Evolutionary conservation across 2,329 filamentous ascomycete genomes (phyloP).

Genomic region (Rasamsonia emersonii): DNA sequence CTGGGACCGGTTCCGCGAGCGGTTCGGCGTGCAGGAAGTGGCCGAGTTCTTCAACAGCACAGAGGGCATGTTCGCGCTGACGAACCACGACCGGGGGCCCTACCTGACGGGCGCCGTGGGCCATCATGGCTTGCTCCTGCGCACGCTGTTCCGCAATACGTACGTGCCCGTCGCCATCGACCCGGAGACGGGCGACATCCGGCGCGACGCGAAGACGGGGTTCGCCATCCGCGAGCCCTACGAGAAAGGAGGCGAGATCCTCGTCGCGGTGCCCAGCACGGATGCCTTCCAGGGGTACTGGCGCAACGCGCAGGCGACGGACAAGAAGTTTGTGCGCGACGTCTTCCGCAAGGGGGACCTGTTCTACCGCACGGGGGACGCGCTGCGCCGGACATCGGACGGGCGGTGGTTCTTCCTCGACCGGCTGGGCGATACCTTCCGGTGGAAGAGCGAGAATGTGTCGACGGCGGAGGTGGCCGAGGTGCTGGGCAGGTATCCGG

Average conservation of each 20-base stretch:
- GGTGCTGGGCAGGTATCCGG: constrained; percentile 50
- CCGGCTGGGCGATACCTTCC: constrained; percentile 50
- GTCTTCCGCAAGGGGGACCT: constrained; percentile 60
- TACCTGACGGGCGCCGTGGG: constrained; percentile 59
- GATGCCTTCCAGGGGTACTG: constrained; percentile 61
- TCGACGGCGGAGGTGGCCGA: constrained; percentile 60
- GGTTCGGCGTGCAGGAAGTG: constrained; percentile 42
- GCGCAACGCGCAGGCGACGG: constrained; percentile 57
- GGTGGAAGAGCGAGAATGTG: constrained; percentile 53
- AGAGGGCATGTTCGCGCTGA: constrained; percentile 58
- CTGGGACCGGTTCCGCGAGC: constrained; percentile 50
- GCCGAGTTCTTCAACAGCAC: constrained; percentile 72
- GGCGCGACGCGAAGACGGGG: constrained; percentile 57
- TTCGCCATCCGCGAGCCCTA: constrained; percentile 57
- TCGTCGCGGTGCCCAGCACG: constrained; percentile 53
- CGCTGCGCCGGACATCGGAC: constrained; percentile 52
- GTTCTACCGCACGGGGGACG: constrained; percentile 62
- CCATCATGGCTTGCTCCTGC: constrained; percentile 58
- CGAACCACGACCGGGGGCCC: constrained; percentile 53
- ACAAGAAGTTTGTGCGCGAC: constrained; percentile 56
- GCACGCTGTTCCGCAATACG: constrained; percentile 44
- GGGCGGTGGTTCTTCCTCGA: constrained; percentile 65
- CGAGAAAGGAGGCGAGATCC: constrained; percentile 64
- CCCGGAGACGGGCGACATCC: constrained; percentile 57
- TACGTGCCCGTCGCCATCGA: constrained; percentile 63